Base-by-base conservation (phyloP, 1,284 basidiomycete genomes). In the Naganishia sp. region DNA sequence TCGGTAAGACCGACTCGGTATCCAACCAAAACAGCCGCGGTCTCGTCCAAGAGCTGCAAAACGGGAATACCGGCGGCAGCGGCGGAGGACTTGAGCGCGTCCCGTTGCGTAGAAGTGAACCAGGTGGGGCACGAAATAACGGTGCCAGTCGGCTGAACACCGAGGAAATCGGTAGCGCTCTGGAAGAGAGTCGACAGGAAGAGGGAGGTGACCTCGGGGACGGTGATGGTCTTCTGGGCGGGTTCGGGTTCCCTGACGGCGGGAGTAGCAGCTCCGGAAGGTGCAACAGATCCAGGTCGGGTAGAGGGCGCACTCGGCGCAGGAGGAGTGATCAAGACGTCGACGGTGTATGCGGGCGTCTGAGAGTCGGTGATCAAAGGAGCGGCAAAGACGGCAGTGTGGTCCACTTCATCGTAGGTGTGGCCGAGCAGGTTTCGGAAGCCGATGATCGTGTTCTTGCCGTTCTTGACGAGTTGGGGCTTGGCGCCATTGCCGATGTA, bases 401-500 rank as follows among this genome's bases (percentile, higher is more conserved):
- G 79, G 72, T 80, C 79, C 18, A 80, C 79, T 70, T 80, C 78
- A 68, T 79, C 78, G 72, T 77, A 77, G 54, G 87, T 92, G 83
- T 92, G 92, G 61, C 96, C 95, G 46, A 99, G 84, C 11, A 98
- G 83, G 79, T 97, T 94, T 56, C 94, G 85, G 84, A 99, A 99
- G 11, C 90, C 90, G 59, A 88, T 88, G 75, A 99, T 94, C 44
- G 94, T 96, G 80, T 99, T 99, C 77, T 88, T 84, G 4, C 90
- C 84, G 79, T 99, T 99, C 81, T 97, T 94, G 36, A 99, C 90
- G 55, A 98, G 88, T 77, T 99, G 95, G 11, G 88, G 89, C 75
- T 89, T 92, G 59, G 95, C 95, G 77, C 94, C 92, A 81, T 93
- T 96, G 72, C 95, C 95, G 65, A 96, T 90, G 82, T 99, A 98